phyloP scores from a whole-genome alignment of 257 asterid genomes.

The Handroanthus guayacan region DNA sequence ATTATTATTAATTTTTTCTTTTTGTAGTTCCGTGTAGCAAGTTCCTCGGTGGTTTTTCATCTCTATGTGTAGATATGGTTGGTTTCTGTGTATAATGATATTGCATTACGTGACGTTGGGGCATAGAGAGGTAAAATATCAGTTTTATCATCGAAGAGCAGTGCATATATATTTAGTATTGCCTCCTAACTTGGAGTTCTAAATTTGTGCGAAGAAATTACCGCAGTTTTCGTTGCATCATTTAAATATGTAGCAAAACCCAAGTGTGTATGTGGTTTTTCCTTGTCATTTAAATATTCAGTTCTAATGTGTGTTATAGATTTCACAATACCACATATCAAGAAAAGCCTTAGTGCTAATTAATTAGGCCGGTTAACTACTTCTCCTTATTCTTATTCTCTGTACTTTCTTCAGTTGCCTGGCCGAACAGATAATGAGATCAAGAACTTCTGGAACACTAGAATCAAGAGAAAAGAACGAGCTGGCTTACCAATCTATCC shows the following conservation, averaged over 20 bases:
- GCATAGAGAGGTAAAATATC: background rate
- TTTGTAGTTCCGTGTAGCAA: too few relatives aligned
- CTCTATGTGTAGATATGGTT: constrained; percentile 10
- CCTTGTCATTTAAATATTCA: constrained; percentile 1
- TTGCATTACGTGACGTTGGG: constrained; percentile 1
- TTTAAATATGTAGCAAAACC: background rate
- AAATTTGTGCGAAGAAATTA: background rate
- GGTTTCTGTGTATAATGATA: background rate
- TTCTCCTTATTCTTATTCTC: constrained; percentile 25
- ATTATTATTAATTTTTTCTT: too few relatives aligned
- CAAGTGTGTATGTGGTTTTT: constrained; percentile 1
- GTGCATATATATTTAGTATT: background rate
- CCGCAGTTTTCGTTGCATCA: background rate
- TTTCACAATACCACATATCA: constrained; percentile 1
- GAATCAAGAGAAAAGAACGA: constrained; percentile 81
- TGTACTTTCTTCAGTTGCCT: constrained; percentile 64
- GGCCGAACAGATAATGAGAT: constrained; percentile 97
- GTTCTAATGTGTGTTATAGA: background rate
- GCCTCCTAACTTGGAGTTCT: constrained; percentile 19
- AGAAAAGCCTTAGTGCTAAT: background rate
- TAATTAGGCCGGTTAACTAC: constrained; percentile 15
- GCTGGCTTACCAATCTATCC: constrained; percentile 81
- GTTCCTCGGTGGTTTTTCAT: too few relatives aligned
- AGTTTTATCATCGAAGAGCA: constrained; percentile 17
- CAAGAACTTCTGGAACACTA: constrained; percentile 89